Percentiles rank a stretch among this genome's conserved stretches.
Evolutionary conservation across 139 green algal genomes (phyloP).

Genomic region (Diplosphaera chodatii): DNA sequence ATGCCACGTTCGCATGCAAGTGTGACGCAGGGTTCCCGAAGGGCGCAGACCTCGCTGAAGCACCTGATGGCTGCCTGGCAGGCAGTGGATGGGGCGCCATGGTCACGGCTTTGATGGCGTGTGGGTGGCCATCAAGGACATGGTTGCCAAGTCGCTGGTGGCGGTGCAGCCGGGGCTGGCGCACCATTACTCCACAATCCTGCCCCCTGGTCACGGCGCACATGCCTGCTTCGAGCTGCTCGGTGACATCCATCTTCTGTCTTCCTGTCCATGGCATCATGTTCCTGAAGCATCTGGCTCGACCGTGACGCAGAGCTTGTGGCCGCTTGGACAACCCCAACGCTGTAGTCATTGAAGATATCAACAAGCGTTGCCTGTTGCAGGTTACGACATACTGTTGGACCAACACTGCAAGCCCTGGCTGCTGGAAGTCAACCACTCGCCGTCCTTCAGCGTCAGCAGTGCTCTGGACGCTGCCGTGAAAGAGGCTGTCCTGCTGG

Average conservation of each 20-base stretch:
- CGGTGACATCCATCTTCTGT: too few species aligned
- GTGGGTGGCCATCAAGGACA: conserved; percentile 45
- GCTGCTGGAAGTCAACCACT: conserved; percentile 85
- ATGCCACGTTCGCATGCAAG: too few species aligned
- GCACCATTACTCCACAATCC: conserved; percentile 60
- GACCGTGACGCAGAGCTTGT: too few species aligned
- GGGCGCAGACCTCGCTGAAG: too few species aligned
- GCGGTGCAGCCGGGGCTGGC: conserved; percentile 60
- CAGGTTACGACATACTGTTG: conserved; percentile 59
- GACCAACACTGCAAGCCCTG: conserved; percentile 61
- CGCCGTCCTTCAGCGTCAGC: conserved; percentile 65
- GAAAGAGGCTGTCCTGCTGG: conserved; percentile 36
- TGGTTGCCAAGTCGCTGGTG: conserved; percentile 60
- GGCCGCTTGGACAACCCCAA: too few species aligned
- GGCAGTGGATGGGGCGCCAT: conserved; percentile 15
- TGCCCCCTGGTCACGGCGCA: conserved; percentile 49
- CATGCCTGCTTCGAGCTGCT: conserved; percentile 72
- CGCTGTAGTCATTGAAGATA: too few species aligned
- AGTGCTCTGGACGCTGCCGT: conserved; percentile 54
- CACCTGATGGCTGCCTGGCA: too few species aligned
- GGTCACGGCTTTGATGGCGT: conserved; percentile 40
- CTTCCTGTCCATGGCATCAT: too few species aligned
- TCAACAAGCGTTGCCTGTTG: too few species aligned
- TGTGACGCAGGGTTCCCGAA: too few species aligned
- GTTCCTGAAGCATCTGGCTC: too few species aligned